These are phyloP conservation scores for Liriodendron chinense DNA, from an alignment of 164 flowering plant genomes.

Conservation along the genomic window DNA sequence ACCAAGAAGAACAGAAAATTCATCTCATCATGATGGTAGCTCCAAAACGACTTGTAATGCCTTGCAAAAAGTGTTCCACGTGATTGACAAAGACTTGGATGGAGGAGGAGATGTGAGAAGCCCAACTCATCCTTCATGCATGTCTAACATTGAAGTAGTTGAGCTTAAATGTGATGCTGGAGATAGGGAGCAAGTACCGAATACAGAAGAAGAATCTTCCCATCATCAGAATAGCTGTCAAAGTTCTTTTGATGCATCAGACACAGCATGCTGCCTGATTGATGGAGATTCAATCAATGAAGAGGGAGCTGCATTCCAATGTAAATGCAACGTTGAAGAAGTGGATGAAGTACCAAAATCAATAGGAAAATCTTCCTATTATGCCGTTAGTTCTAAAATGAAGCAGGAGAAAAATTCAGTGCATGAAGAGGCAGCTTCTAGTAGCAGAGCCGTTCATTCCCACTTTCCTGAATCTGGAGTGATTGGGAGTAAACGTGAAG, in stretches of 20 bases:
- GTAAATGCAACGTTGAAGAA: not conserved
- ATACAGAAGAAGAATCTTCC: not conserved
- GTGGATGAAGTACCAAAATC: not conserved
- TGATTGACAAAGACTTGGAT: not conserved
- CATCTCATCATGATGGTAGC: not conserved
- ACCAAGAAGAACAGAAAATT: not conserved
- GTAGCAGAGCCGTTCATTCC: constrained; percentile 12
- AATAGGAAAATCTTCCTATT: not conserved
- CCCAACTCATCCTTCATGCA: not conserved
- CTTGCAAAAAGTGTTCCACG: not conserved
- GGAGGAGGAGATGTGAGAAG: not conserved
- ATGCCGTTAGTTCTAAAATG: not conserved
- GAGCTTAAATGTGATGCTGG: too few species aligned
- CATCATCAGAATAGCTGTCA: not conserved
- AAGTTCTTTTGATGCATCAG: not conserved
- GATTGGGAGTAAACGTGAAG: constrained; percentile 5
- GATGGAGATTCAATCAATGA: constrained; percentile 16
- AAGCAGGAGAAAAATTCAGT: not conserved
- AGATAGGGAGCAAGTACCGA: not conserved
- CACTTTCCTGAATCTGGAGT: constrained; percentile 33
- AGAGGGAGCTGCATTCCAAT: not conserved
- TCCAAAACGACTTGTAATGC: not conserved
- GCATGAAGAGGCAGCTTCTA: constrained; percentile 11
- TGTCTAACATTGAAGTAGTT: too few species aligned
- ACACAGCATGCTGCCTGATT: constrained; percentile 20